Base-by-base conservation (phyloP, 2,329 filamentous ascomycete species). In the Tetracladium maxilliforme region DNA sequence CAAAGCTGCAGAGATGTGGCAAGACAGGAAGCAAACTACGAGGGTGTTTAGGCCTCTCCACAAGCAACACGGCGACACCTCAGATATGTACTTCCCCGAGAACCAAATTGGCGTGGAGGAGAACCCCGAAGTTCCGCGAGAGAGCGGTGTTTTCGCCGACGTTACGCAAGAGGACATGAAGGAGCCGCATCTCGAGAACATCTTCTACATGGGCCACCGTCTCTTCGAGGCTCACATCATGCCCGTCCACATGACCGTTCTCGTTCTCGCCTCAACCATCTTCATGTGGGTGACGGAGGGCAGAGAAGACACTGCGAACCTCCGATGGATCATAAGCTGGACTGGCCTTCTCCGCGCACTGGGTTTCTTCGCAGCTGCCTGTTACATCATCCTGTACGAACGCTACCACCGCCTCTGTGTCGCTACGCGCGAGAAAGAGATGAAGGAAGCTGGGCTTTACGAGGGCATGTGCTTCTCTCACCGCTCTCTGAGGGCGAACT, bases 191-290 rank as follows among this genome's bases (percentile, higher is more conserved):
- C 73, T 58, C 56, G 54, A 54, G 40, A 66, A 60, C 33, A 56
- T 71, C 22, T 45, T 69, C 34, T 61, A 65, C 26, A 56, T 80
- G 16, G 60, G 63, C 41, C 70, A 76, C 41, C 66, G 76, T 11
- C 52, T 81, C n/a, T 81, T 76, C 38, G 75, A 81, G 44, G 75
- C 75, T 1, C 75, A 81, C 44, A 80, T 80, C 43, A 52, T 81
- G 14, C 73, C 75, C 0, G 61, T 71, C 10, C 75, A 81, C 38
- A 70, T 70, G 51, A 67, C 64, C 6, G 65, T 78, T 22, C 54
- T 78, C 15, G 56, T 80, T 14, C 38, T 78, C 21, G 59, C 69
- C 3, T 75, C 71, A 1, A 63, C 66, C 1, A 37, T 78, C 4
- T 80, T 71, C 44, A 51, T 60, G 19, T 58, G 60, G 40, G 50